A percentile compares a stretch with the other conserved stretches of the same genome.
phyloP scores from a whole-genome alignment of 2,329 filamentous ascomycete species.

The Leptographium flavum region DNA sequence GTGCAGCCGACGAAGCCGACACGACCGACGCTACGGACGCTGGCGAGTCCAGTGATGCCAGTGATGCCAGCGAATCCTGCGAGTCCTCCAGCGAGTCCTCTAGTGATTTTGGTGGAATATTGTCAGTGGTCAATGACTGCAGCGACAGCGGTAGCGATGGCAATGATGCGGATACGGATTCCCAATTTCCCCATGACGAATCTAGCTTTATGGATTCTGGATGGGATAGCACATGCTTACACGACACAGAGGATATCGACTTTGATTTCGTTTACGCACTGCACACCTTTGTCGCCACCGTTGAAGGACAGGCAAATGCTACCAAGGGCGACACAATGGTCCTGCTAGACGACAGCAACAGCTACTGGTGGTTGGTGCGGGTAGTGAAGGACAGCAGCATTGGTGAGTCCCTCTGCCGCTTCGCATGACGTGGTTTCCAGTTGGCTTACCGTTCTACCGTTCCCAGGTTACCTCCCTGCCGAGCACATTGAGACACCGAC shows the following conservation, averaged over 20 bases:
- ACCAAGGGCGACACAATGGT: constrained; percentile 99
- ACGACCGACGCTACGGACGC: neutral
- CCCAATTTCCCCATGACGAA: constrained; percentile 34
- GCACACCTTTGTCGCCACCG: constrained; percentile 93
- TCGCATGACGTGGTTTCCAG: neutral
- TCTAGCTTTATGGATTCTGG: constrained; percentile 54
- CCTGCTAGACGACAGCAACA: constrained; percentile 93
- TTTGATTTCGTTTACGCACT: constrained; percentile 98
- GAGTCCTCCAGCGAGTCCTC: too few relatives aligned
- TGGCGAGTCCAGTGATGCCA: constrained; percentile 7
- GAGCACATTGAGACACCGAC: constrained; percentile 98
- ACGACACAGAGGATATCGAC: constrained; percentile 92
- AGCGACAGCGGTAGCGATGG: constrained; percentile 4
- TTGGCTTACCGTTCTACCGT: constrained; percentile 6
- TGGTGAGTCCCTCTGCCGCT: constrained; percentile 25
- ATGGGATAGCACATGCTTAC: constrained; percentile 76
- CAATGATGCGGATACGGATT: constrained; percentile 15
- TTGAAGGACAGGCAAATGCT: constrained; percentile 95
- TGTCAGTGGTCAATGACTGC: constrained; percentile 10
- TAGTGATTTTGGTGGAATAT: too few relatives aligned
- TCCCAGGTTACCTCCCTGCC: constrained; percentile 88
- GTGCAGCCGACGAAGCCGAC: neutral
- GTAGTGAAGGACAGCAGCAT: constrained; percentile 98
- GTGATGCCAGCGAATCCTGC: too few relatives aligned
- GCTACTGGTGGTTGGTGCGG: constrained; percentile 97